Conservation (phyloP, 306 rosid genomes). For the Rosa persica region DNA sequence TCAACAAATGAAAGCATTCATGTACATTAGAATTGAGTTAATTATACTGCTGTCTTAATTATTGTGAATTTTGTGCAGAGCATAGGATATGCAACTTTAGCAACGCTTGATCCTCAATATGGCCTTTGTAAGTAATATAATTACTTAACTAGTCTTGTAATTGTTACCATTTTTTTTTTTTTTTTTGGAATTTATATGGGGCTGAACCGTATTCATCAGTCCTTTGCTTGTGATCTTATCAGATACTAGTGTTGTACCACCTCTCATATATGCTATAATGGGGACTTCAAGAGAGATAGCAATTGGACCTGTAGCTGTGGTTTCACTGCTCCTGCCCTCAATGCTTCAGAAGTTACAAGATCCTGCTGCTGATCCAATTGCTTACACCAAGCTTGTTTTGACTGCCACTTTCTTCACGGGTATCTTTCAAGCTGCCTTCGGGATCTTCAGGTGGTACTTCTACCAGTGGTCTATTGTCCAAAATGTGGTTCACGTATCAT, state of each 20-base stretch:
- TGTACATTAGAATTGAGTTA: background rate
- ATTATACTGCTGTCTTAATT: background rate
- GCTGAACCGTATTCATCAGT: background rate
- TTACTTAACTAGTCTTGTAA: background rate
- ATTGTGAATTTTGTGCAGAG: constrained; percentile 47
- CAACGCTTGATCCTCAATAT: constrained; percentile 80
- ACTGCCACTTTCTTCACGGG: constrained; percentile 82
- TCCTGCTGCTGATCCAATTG: constrained; percentile 57
- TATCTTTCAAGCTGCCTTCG: constrained; percentile 71
- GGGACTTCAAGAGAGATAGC: constrained; percentile 86
- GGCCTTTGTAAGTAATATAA: constrained; percentile 74
- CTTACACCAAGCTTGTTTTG: constrained; percentile 61
- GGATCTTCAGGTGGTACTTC: constrained; percentile 57
- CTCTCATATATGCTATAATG: constrained; percentile 82
- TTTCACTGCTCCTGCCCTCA: constrained; percentile 69
- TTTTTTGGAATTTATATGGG: background rate
- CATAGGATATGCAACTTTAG: constrained; percentile 88
- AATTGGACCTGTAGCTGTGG: constrained; percentile 89
- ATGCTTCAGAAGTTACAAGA: constrained; percentile 61
- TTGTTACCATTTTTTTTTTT: background rate
- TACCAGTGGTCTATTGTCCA: background rate
- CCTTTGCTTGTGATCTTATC: background rate
- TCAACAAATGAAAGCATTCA: background rate
- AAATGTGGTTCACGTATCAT: background rate
- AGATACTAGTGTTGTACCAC: constrained; percentile 95